Evolutionary conservation across 75 land plant species (phyloP).

Genomic region (Chamaecyparis obtusa): DNA sequence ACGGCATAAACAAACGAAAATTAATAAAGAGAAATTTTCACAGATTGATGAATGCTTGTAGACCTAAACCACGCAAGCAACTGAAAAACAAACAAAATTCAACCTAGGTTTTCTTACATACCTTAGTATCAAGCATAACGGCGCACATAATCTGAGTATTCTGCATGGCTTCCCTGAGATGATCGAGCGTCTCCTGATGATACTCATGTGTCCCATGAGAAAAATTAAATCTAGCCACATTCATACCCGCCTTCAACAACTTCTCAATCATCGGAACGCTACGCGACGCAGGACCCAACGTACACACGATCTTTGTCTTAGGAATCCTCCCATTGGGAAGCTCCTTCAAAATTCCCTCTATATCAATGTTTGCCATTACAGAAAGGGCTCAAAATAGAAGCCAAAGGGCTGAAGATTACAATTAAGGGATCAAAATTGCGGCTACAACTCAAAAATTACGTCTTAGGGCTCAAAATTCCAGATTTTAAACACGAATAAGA

Average conservation of each 20-base stretch:
- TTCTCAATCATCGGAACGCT: constrained; percentile 69
- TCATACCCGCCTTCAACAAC: constrained; percentile 82
- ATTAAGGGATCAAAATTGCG: too few species aligned
- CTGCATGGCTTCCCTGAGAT: constrained; percentile 64
- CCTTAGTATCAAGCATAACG: constrained; percentile 90
- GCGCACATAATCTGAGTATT: constrained; percentile 77
- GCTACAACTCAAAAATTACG: too few species aligned
- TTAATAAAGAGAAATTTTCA: background rate
- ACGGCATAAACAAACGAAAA: background rate
- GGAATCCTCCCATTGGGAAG: constrained; percentile 35
- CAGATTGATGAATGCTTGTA: background rate
- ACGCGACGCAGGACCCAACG: constrained; percentile 77
- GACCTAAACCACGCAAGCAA: background rate
- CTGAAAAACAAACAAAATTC: background rate
- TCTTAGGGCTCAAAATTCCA: background rate
- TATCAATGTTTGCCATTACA: constrained; percentile 70
- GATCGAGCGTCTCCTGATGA: constrained; percentile 74
- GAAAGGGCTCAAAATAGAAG: background rate
- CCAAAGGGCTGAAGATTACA: too few species aligned
- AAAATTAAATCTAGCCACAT: constrained; percentile 88
- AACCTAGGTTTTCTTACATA: constrained; percentile 7
- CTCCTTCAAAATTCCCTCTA: constrained; percentile 55
- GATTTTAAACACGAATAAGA: background rate
- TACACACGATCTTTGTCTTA: constrained; percentile 86
- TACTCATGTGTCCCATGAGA: constrained; percentile 87